Evolutionary conservation across 2,329 filamentous ascomycete genomes (phyloP).

Genomic region (Aspergillus novofumigatus): DNA sequence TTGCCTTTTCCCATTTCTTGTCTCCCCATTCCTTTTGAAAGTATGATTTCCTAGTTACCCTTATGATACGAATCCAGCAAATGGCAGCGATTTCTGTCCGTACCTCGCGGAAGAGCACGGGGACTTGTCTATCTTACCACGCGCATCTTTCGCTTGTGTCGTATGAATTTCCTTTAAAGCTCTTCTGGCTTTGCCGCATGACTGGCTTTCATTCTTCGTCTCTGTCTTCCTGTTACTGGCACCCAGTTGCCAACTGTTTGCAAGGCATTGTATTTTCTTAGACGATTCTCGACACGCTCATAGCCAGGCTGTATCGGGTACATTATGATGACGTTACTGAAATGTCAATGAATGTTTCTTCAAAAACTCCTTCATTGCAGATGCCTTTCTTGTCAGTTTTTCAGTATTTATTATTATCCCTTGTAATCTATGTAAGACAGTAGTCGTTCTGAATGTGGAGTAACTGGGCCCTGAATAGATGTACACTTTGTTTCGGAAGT

Average conservation of each 20-base stretch:
- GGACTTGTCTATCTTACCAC: neutral
- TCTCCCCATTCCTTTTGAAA: slow-evolving; percentile 10
- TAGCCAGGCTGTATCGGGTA: slow-evolving; percentile 14
- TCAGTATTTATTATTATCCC: neutral
- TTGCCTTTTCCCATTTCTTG: slow-evolving; percentile 15
- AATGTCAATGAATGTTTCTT: slow-evolving; percentile 3
- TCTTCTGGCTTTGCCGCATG: neutral
- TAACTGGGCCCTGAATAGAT: neutral
- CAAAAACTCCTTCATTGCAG: slow-evolving; percentile 9
- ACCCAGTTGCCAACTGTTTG: neutral
- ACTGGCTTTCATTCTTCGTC: slow-evolving; percentile 6
- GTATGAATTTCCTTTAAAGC: neutral
- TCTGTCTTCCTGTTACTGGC: slow-evolving; percentile 1
- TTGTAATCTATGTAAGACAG: neutral
- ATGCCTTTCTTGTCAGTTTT: slow-evolving; percentile 13
- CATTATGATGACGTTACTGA: slow-evolving; percentile 12
- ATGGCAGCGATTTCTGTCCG: slow-evolving; percentile 7
- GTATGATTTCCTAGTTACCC: slow-evolving; percentile 6
- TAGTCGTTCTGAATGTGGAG: neutral
- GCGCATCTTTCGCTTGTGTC: neutral
- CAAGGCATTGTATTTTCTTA: slow-evolving; percentile 11
- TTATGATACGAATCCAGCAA: slow-evolving; percentile 17
- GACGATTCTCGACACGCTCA: slow-evolving; percentile 11
- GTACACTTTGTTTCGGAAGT: neutral
- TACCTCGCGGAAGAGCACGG: neutral